Base-by-base conservation (phyloP, 1,284 basidiomycete genomes). In the Ustilago crameri region DNA sequence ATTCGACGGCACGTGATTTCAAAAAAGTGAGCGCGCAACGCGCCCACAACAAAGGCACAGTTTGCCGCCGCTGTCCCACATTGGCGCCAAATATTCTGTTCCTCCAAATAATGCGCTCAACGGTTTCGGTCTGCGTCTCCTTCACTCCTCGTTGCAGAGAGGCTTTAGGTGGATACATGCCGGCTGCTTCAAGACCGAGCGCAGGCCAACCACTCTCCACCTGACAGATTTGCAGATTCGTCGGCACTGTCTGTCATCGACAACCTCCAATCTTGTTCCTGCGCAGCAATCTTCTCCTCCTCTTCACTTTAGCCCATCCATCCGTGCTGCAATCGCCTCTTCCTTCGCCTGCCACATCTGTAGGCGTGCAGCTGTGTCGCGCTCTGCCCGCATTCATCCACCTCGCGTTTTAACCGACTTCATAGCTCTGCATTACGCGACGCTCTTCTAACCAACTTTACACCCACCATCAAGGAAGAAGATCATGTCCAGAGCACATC, bases 1-100 rank as follows among this genome's bases (percentile, higher is more conserved):
- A n/a, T n/a, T n/a, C n/a, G n/a, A n/a, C 44, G 45, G 63, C 63
- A 66, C 64, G 64, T 67, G 64, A 67, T 56, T 41, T 27, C 22
- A 12, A 12, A 20, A n/a, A 7, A 3, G 8, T 7, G 17, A 30
- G 30, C 57, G 57, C 57, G 57, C 63, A 40, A 60, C 57, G 64
- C 64, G 64, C 45, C 53, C 48, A 67, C 43, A 60, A 56, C 56
- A 66, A 34, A 24, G 22, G 15, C 7, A 23, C 22, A 43, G n/a
- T 20, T 43, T 18, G 9, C n/a, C 8, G 12, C 38, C 30, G n/a
- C 12, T 4, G n/a, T 37, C 14, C n/a, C 17, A 10, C 27, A 34
- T 18, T 30, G 30, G n/a, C 34, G 27, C 10, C 41, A 42, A 15
- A 22, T 12, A 23, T 15, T 22, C 38, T 18, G 18, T 18, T 18